Percentiles rank a stretch among this genome's conserved stretches.
phyloP scores from a whole-genome alignment of 2,329 filamentous ascomycete species.

The Elsinoe perseae region DNA sequence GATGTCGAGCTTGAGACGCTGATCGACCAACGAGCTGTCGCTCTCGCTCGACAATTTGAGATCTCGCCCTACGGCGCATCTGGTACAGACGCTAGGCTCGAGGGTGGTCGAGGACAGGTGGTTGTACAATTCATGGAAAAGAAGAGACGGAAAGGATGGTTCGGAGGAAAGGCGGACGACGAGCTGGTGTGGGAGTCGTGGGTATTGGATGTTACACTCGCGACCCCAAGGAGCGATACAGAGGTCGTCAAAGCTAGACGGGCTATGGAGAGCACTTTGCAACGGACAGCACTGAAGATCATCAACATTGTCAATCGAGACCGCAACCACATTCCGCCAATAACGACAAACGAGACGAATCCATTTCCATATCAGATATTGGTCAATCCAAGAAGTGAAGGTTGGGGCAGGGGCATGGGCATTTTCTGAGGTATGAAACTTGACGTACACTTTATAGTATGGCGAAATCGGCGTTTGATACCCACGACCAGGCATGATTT shows the following conservation, averaged over 20 bases:
- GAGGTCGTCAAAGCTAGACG: slow-evolving; percentile 82
- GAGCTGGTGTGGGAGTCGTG: slow-evolving; percentile 97
- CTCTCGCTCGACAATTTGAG: slow-evolving; percentile 70
- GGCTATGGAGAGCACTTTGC: slow-evolving; percentile 83
- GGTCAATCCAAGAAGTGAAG: slow-evolving; percentile 68
- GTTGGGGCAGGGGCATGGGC: slow-evolving; percentile 73
- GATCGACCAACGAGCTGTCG: slow-evolving; percentile 77
- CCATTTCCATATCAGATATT: slow-evolving; percentile 92
- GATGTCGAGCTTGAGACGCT: slow-evolving; percentile 87
- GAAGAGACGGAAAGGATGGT: slow-evolving; percentile 64
- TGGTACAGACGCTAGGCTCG: slow-evolving; percentile 31
- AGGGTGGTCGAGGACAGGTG: slow-evolving; percentile 60
- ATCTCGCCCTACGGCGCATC: slow-evolving; percentile 24
- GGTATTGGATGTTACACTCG: slow-evolving; percentile 88
- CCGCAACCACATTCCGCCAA: slow-evolving; percentile 94
- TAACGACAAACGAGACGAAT: slow-evolving; percentile 83
- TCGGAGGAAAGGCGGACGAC: slow-evolving; percentile 73
- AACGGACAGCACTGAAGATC: slow-evolving; percentile 83
- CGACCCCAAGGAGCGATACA: slow-evolving; percentile 80
- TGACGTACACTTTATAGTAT: not conserved
- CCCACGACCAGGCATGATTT: not conserved
- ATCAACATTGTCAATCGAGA: slow-evolving; percentile 78
- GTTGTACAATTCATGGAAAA: slow-evolving; percentile 93
- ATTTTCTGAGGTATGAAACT: slow-evolving; percentile 54
- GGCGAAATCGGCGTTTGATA: slow-evolving; percentile 14